Evolutionary conservation across 208 protist species (phyloP), one percentile per base, ranked within the genome.

Genomic region (Leishmania turanica): DNA sequence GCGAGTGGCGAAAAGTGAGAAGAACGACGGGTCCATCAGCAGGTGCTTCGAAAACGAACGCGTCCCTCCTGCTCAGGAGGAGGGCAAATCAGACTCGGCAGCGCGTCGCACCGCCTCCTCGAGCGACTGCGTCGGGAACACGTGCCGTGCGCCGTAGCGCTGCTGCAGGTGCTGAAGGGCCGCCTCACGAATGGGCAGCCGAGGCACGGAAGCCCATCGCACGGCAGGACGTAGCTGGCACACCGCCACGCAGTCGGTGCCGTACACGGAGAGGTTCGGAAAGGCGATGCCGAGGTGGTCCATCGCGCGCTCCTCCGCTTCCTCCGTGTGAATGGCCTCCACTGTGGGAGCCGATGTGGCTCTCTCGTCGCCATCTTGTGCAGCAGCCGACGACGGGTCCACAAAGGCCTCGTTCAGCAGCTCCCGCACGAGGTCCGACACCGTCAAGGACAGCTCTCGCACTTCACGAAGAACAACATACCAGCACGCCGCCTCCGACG

Each of bases 241-340:
- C 13, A 96, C 79, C 65, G 85, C 91, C 2, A 79, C 84, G 31
- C 88, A 87, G 66, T 84, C 91, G 15, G 84, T 87, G 60, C 93
- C 93, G 82, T 96, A 96, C 9, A 93, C 93, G 27, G 93, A 96
- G 45, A 91, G 85, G 71, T 96, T 96, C 21, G 85, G 87, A 74
- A 94, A 90, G 21, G 93, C 93, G 27, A 96, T 71, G 31, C 78
- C 89, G 40, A 94, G 42, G 70, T 90, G 85, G 31, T 84, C 81
- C 49, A 89, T 65, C 1, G 84, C 84, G 31, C 78, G 66, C 60
- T 75, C 73, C 45, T 77, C 84, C 2, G 47, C 87, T 13, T 81
- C 77, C 62, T 92, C 86, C 24, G 74, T 89, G 31, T 89, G 84
- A 79, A 82, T 78, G 47, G 66, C 49, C 56, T 79, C 76, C 56